phyloP scores from a whole-genome alignment of 768 basidiomycete species.

The Neoboletus subvelutipes region DNA sequence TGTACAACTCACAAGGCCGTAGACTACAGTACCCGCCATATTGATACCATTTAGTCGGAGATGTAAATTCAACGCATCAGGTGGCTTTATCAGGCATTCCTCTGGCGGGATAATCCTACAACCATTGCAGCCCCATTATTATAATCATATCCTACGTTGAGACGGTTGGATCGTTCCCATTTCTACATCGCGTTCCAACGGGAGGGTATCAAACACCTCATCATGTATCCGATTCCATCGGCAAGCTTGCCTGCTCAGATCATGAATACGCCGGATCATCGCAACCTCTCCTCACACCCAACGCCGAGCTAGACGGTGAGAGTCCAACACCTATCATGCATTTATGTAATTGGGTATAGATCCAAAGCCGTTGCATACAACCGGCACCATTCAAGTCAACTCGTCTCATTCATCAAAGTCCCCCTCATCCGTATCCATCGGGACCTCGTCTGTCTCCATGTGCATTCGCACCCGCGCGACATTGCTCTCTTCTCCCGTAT shows the following conservation, averaged over 20 bases:
- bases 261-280: background rate
- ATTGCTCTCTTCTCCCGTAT: background rate
- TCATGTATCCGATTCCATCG: background rate
- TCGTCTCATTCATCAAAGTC: background rate
- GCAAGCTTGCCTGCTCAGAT: background rate
- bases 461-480: background rate
- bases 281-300: too few species aligned
- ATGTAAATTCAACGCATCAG: too few species aligned
- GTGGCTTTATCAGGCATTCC: too few species aligned
- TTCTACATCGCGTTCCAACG: background rate
- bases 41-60: too few species aligned
- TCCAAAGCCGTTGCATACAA: background rate
- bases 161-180: background rate
- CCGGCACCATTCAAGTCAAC: too few species aligned
- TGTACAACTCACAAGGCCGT: too few species aligned
- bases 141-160: background rate
- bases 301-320: background rate
- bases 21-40: too few species aligned
- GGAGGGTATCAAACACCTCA: background rate
- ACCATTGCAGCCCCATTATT: background rate
- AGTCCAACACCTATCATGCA: background rate
- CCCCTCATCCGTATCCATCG: background rate
- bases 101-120: too few species aligned
- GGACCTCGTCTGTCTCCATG: background rate
- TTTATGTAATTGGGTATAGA: background rate